Evolutionary conservation across 192 early-diverging fungal species (phyloP).

Genomic region (Backusella luteola): DNA sequence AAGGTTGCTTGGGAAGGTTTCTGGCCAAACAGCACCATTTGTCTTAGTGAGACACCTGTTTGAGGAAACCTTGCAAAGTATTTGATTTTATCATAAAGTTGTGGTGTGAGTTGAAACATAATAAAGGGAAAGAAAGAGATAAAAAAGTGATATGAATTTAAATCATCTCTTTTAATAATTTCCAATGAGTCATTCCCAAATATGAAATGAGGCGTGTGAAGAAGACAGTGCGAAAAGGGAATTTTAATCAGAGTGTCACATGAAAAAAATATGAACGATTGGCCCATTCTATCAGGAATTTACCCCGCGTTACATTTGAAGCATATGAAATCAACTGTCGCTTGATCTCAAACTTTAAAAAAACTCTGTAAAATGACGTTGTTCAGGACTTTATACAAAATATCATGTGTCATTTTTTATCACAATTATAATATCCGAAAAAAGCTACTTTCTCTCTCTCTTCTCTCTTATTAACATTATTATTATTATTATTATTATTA

Average conservation of each 20-base stretch:
- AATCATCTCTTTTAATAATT: neutral
- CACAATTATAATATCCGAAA: neutral
- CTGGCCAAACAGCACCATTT: conserved; percentile 94
- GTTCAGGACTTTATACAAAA: neutral
- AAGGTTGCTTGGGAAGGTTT: conserved; percentile 73
- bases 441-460: too few relatives aligned
- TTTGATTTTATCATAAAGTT: conserved; percentile 69
- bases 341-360: neutral
- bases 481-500: too few relatives aligned
- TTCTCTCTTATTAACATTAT: too few relatives aligned
- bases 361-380: neutral
- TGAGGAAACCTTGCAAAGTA: conserved; percentile 85
- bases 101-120: conserved; percentile 53
- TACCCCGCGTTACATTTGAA: neutral
- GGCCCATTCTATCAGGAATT: neutral
- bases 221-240: neutral
- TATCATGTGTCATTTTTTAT: neutral
- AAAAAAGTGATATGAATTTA: neutral
- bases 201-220: neutral
- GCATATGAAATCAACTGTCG: neutral
- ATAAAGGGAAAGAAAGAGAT: neutral
- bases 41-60: conserved; percentile 88
- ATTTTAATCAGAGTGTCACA: neutral
- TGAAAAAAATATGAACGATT: neutral
- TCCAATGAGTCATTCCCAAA: neutral